Base-by-base conservation (phyloP, 129 eudicot genomes). In the Dittrichia graveolens region DNA sequence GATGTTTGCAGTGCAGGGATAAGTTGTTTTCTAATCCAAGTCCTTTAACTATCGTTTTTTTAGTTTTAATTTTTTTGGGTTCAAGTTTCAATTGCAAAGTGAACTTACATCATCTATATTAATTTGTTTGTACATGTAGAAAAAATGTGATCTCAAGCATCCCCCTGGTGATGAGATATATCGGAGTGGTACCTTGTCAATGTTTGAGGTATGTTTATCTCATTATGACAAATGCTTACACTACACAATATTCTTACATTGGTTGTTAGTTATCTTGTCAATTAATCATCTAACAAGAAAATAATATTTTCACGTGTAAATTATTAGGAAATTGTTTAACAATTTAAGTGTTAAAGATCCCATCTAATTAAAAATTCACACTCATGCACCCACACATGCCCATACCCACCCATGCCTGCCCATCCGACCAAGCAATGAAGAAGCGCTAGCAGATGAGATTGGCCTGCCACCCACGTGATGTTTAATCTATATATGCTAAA, bases 121-220 rank as follows among this genome's bases (percentile, higher is more conserved):
- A 56, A 34, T 46, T 52, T 66, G 31, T 60, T 71, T n/a, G 9
- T 65, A 31, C 34, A 5, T 92, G 74, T 47, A 94, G 98, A 85
- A 68, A 76, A 94, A 94, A 88, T 94, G 98, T 79, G 97, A 94
- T 71, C 96, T 90, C 61, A 90, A 94, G 86, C 98, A 94, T 75
- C 98, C 98, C 38, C 98, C 98, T 73, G 98, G 98, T 75, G 97
- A 94, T 74, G 98, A 94, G 86, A 94, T 94, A 71, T 94, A 94
- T 74, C 82, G 98, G 5, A 79, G 95, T 67, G 96, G 95, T 45
- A 94, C 96, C 75, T 71, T 94, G 74, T 94, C 98, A 48, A 94
- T 94, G 98, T 94, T 94, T 81, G 98, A 94, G 98, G 98, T 94
- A 80, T 62, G 41, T 49, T 73, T 35, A 24, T 56, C n/a, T 31